Base-by-base conservation (phyloP, 2,329 filamentous ascomycete genomes). In the Lasiodiplodia gonubiensis region DNA sequence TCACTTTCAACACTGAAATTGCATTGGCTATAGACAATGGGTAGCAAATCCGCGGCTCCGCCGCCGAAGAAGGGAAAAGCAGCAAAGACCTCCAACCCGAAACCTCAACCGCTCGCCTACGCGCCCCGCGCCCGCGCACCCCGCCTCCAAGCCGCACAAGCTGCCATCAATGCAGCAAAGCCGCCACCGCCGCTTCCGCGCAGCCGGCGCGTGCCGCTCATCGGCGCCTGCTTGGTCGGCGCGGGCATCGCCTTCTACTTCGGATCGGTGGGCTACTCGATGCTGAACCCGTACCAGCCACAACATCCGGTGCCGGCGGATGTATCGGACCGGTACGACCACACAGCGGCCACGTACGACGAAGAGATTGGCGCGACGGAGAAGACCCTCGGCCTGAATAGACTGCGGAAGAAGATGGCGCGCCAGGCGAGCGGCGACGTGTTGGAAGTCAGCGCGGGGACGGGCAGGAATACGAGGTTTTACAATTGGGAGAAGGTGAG, bases 381-480 rank as follows among this genome's bases (percentile, higher is more conserved):
- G 70, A 76, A 71, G 68, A 69, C 82, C 42, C 78, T 80, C 69
- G 76, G 82, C 25, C 71, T 84, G 64, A 80, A 74, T 30, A 72
- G 71, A 53, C 75, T 77, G 61, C 78, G 83, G 60, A 78, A 78
- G 69, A 73, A 77, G 68, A 74, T 85, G 30, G 77, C 78, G 3
- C 69, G 71, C 42, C 74, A 76, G 70, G 83, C 80, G 67, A 73
- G 71, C 14, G 83, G 83, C 0, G 76, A 85, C 72, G 82, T 85
- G 16, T 71, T 85, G 42, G 83, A 85, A 72, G 81, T 81, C 16
- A 80, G 80, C 23, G 83, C 81, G 54, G 83, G 83, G 7, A 85
- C 83, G 0, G 83, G 82, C 18, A 76, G 83, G 69, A 85, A 85
- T 68, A 74, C 81, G 69, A 73, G 77, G 14, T 84, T 81, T 74